Percentiles rank a stretch among this genome's conserved stretches.
These are phyloP conservation scores for Cicer chorassanicum DNA, from an alignment of 306 rosid species.

Conservation along the genomic window DNA sequence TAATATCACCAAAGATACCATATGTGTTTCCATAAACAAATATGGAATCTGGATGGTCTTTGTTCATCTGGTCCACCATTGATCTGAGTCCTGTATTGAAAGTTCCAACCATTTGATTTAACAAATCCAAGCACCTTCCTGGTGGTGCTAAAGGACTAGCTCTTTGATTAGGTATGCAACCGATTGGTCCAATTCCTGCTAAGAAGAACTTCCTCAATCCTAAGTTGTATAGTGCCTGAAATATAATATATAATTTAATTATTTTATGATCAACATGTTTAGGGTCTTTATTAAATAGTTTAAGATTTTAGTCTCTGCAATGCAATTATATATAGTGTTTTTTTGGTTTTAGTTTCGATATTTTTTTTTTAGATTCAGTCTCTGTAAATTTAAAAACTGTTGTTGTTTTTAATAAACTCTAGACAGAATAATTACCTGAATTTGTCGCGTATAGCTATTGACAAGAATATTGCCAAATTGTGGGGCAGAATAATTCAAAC, in stretches of 20 bases:
- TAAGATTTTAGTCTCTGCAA: too few species aligned
- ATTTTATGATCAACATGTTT: neutral
- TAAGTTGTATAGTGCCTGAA: slow-evolving; percentile 55
- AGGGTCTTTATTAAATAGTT: neutral
- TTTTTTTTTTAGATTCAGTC: too few species aligned
- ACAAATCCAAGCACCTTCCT: slow-evolving; percentile 66
- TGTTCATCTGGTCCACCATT: slow-evolving; percentile 59
- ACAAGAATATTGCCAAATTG: slow-evolving; percentile 68
- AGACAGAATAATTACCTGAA: neutral
- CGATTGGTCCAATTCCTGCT: slow-evolving; percentile 76
- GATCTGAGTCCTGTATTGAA: slow-evolving; percentile 70
- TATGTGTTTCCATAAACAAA: slow-evolving; percentile 68
- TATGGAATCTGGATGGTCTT: slow-evolving; percentile 52
- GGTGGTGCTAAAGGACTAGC: slow-evolving; percentile 49
- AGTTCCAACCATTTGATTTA: slow-evolving; percentile 67
- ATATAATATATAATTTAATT: neutral
- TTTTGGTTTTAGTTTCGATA: too few species aligned
- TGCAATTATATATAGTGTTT: too few species aligned
- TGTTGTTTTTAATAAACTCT: neutral
- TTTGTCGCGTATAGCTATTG: slow-evolving; percentile 51
- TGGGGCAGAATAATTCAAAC: neutral
- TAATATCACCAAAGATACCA: slow-evolving; percentile 65
- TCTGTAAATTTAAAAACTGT: too few species aligned
- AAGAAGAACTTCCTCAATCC: slow-evolving; percentile 74
- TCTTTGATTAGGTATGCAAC: slow-evolving; percentile 80